Percentiles rank a stretch among this genome's conserved stretches.
phyloP scores from a whole-genome alignment of 352 stramenopile genomes.

The Globisporangium carolinianum region DNA sequence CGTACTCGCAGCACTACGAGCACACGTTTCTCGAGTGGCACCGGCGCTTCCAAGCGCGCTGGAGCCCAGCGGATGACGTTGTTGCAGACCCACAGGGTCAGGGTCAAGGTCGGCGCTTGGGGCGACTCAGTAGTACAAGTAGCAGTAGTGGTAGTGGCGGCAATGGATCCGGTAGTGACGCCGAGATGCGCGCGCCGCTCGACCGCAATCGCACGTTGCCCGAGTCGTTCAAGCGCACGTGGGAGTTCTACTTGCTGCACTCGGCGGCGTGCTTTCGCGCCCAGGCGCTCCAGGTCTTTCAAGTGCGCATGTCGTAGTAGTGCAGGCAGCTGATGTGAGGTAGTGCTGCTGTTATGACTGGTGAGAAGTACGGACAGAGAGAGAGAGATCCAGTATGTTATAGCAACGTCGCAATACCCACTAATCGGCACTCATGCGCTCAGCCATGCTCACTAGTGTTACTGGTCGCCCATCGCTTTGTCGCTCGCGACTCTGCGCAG shows the following conservation, averaged over 20 bases:
- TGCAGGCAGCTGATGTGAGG: not conserved
- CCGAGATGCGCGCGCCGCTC: constrained; percentile 2
- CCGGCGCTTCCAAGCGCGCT: constrained; percentile 61
- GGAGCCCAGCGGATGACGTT: constrained; percentile 20
- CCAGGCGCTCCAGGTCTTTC: constrained; percentile 62
- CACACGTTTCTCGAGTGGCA: constrained; percentile 83
- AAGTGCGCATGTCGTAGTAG: constrained; percentile 42
- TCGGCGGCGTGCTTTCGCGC: constrained; percentile 79
- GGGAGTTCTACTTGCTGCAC: constrained; percentile 87
- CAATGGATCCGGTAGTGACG: constrained; percentile 2
- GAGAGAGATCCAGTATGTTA: too few relatives aligned
- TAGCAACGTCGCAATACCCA: too few relatives aligned
- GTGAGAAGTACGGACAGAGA: too few relatives aligned
- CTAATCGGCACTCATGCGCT: too few relatives aligned
- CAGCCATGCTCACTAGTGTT: not conserved
- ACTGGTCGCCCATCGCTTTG: not conserved
- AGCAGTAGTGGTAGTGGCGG: not conserved
- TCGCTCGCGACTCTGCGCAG: constrained; percentile 31
- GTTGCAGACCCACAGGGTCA: constrained; percentile 2
- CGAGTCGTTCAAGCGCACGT: constrained; percentile 78
- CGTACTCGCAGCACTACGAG: constrained; percentile 78
- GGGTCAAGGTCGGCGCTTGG: constrained; percentile 8
- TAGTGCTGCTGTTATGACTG: too few relatives aligned
- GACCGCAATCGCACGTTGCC: constrained; percentile 31
- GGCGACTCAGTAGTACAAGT: constrained; percentile 3